Evolutionary conservation across 2,329 filamentous ascomycete species (phyloP).

Genomic region (Phaeoacremonium minimum): DNA sequence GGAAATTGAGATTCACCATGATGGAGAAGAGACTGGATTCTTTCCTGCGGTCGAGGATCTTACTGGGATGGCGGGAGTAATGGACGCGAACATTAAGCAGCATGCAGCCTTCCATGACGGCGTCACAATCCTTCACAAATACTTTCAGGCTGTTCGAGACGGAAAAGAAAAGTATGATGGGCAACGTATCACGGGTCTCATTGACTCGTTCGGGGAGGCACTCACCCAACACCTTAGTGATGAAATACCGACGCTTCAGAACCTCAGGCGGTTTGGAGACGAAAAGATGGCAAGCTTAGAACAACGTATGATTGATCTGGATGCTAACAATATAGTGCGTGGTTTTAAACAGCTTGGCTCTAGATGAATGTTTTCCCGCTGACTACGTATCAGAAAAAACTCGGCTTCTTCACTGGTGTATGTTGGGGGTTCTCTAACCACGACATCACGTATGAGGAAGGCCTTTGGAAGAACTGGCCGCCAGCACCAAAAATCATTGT

Average conservation of each 20-base stretch:
- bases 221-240: slow-evolving; percentile 24
- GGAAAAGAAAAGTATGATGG: slow-evolving; percentile 20
- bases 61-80: slow-evolving; percentile 26
- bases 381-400: slow-evolving; percentile 15
- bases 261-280: slow-evolving; percentile 16
- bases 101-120: slow-evolving; percentile 31
- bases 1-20: slow-evolving; percentile 31
- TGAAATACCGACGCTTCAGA: slow-evolving; percentile 23
- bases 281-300: slow-evolving; percentile 14
- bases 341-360: too few species aligned
- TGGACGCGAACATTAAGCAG: slow-evolving; percentile 35
- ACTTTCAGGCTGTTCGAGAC: slow-evolving; percentile 15
- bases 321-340: slow-evolving; percentile 15
- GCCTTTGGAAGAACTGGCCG: slow-evolving; percentile 24
- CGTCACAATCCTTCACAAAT: slow-evolving; percentile 19
- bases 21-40: slow-evolving; percentile 28
- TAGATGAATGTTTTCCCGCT: background rate
- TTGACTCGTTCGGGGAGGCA: slow-evolving; percentile 22
- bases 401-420: slow-evolving; percentile 13
- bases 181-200: slow-evolving; percentile 15
- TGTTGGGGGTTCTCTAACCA: slow-evolving; percentile 13
- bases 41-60: slow-evolving; percentile 32
- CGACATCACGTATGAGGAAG: slow-evolving; percentile 17
- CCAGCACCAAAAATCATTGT: slow-evolving; percentile 13
- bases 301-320: slow-evolving; percentile 10